Evolutionary conservation across 192 early-diverging fungal genomes (phyloP).

Genomic region (Coemansia reversa): DNA sequence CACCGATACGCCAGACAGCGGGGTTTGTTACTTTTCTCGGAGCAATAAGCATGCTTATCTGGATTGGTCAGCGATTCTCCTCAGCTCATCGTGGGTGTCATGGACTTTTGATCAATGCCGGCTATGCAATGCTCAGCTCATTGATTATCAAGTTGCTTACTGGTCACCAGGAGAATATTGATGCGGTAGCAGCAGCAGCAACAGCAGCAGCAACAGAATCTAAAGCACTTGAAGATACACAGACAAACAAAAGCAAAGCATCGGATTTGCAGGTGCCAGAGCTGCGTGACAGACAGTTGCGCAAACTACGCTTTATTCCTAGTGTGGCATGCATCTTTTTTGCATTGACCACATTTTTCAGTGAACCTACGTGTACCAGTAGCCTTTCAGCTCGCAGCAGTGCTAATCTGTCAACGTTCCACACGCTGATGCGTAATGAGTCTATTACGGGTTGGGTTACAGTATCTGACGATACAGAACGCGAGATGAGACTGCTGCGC

Average conservation of each 20-base stretch:
- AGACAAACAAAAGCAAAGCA: neutral
- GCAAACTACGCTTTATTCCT: conserved; percentile 28
- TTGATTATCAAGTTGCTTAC: conserved; percentile 37
- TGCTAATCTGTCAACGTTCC: conserved; percentile 22
- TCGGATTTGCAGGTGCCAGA: neutral
- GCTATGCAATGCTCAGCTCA: conserved; percentile 21
- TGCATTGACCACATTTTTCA: conserved; percentile 19
- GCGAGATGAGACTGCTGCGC: conserved; percentile 71
- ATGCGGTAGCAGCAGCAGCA: neutral
- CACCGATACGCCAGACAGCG: conserved; percentile 11
- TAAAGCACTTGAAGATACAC: neutral
- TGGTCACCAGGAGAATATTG: conserved; percentile 23
- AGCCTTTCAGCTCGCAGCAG: conserved; percentile 48
- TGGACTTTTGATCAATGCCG: conserved; percentile 27
- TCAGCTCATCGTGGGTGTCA: conserved; percentile 18
- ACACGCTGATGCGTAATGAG: conserved; percentile 70
- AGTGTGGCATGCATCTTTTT: conserved; percentile 8
- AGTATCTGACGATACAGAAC: conserved; percentile 57
- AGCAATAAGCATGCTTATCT: conserved; percentile 13
- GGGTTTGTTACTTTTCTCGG: conserved; percentile 5
- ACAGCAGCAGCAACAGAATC: conserved; percentile 1
- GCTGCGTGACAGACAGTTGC: conserved; percentile 11
- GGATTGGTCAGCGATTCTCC: conserved; percentile 11
- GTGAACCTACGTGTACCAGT: conserved; percentile 57
- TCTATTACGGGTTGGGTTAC: conserved; percentile 81